These are phyloP conservation scores for Nigrograna mackinnonii DNA, from an alignment of 2,329 filamentous ascomycete genomes.

Conservation along the genomic window DNA sequence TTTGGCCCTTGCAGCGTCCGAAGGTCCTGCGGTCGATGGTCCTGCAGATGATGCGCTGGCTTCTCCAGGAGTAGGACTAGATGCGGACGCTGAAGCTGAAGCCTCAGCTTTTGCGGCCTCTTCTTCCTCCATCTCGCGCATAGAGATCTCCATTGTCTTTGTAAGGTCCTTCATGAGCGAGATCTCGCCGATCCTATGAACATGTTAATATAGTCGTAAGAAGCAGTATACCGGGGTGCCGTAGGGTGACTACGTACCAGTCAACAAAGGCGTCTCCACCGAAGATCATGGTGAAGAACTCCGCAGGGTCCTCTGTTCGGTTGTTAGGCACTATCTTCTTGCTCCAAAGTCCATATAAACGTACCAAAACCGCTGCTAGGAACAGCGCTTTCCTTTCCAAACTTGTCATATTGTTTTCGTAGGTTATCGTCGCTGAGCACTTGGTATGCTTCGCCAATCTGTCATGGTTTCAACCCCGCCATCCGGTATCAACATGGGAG, in stretches of 20 bases:
- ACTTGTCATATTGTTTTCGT: conserved; percentile 92
- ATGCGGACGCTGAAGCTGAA: conserved; percentile 32
- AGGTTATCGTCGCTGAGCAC: conserved; percentile 87
- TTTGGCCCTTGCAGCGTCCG: conserved; percentile 45
- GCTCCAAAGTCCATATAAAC: too few species aligned
- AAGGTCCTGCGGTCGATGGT: conserved; percentile 4
- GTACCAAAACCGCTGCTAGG: conserved; percentile 85
- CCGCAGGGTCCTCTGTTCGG: conserved; percentile 78
- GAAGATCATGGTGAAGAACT: conserved; percentile 99
- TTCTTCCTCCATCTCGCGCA: conserved; percentile 76
- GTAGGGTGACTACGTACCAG: too few species aligned
- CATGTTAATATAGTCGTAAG: too few species aligned
- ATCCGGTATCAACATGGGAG: too few species aligned
- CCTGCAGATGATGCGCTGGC: conserved; percentile 16
- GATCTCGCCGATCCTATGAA: conserved; percentile 83
- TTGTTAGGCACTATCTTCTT: too few species aligned
- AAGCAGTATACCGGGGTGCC: too few species aligned
- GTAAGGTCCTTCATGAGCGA: conserved; percentile 98
- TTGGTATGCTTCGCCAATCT: conserved; percentile 73
- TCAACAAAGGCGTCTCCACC: conserved; percentile 94
- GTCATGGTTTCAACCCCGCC: conserved; percentile 26
- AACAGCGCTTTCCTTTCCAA: conserved; percentile 91
- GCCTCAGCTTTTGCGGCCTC: conserved; percentile 58
- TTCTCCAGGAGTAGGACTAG: conserved; percentile 16
- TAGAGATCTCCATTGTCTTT: conserved; percentile 97